Evolutionary conservation across 2,329 filamentous ascomycete species (phyloP).

Genomic region (Lecanoromycetidae sp.): DNA sequence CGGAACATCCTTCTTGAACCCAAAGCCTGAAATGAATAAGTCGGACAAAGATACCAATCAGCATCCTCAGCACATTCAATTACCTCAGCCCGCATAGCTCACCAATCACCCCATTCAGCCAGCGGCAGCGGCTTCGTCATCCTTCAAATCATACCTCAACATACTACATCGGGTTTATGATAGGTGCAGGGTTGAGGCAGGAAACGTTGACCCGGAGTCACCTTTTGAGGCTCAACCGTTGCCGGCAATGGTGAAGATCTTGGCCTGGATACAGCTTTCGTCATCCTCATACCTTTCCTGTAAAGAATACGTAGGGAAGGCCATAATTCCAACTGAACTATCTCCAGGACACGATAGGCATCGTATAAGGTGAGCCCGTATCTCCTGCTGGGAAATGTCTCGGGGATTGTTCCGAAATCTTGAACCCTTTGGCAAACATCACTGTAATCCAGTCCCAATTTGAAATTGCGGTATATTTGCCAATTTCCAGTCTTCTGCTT

Average conservation of each 20-base stretch:
- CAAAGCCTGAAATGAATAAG: neutral
- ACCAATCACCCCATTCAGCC: slow-evolving; percentile 1
- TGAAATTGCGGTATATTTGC: too few relatives aligned
- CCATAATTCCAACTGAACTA: too few relatives aligned
- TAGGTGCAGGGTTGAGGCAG: slow-evolving; percentile 4
- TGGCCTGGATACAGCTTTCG: slow-evolving; percentile 3
- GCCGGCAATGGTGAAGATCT: slow-evolving; percentile 9
- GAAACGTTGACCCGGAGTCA: neutral
- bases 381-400: too few relatives aligned
- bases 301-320: neutral
- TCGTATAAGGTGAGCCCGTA: too few relatives aligned
- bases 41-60: slow-evolving; percentile 5
- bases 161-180: neutral
- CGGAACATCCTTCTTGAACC: neutral
- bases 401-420: too few relatives aligned
- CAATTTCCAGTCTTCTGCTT: too few relatives aligned
- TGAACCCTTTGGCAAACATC: too few relatives aligned
- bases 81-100: slow-evolving; percentile 4
- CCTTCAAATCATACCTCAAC: neutral
- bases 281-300: slow-evolving; percentile 1
- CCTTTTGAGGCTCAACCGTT: neutral
- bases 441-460: too few relatives aligned
- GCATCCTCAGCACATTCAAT: slow-evolving; percentile 4
- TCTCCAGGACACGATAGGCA: too few relatives aligned
- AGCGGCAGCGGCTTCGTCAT: neutral